A percentile compares a stretch with the other conserved stretches of the same genome.
These are phyloP conservation scores for Arthrobotrys conoides DNA, from an alignment of 2,329 filamentous ascomycete species.

Conservation along the genomic window DNA sequence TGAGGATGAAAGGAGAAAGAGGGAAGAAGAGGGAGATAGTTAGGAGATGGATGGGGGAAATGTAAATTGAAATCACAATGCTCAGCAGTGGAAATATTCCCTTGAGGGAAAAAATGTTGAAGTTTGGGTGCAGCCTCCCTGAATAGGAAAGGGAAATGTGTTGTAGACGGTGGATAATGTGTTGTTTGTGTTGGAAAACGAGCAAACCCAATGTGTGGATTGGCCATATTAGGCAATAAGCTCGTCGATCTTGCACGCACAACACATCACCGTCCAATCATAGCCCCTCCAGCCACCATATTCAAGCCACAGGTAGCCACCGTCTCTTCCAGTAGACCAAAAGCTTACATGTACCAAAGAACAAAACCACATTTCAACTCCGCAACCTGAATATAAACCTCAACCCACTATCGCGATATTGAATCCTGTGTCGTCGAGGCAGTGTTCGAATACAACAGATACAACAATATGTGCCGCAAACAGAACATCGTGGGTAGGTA, in stretches of 20 bases:
- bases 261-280: background rate
- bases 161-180: conserved; percentile 3
- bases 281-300: background rate
- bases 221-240: conserved; percentile 7
- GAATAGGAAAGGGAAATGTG: background rate
- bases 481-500: conserved; percentile 15
- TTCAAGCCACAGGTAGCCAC: conserved; percentile 18
- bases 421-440: conserved; percentile 12
- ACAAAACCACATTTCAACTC: background rate
- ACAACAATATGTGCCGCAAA: conserved; percentile 12
- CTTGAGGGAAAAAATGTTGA: too few relatives aligned
- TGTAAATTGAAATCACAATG: too few relatives aligned
- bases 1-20: background rate
- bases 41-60: background rate
- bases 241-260: background rate
- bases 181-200: conserved; percentile 17
- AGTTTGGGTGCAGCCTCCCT: too few relatives aligned
- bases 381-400: background rate
- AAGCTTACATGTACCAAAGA: background rate
- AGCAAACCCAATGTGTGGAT: background rate
- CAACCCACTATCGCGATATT: background rate
- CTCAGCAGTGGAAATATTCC: background rate
- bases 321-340: background rate
- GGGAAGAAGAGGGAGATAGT: background rate
- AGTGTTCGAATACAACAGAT: background rate